phyloP scores from a whole-genome alignment of 1,284 basidiomycete genomes.

The Cronartium ribicola region DNA sequence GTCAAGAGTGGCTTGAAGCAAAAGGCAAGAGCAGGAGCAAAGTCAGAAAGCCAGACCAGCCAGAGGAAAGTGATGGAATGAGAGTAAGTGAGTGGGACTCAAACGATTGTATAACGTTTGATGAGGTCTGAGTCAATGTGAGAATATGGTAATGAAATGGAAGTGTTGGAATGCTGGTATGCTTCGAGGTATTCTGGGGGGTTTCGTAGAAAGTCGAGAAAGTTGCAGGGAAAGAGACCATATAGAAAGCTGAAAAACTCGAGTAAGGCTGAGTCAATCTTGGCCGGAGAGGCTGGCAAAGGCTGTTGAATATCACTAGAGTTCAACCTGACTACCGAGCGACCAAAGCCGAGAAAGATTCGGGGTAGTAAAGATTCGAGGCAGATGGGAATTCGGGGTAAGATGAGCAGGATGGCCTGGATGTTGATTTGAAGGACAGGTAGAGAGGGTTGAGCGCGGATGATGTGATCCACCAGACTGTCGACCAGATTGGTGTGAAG shows the following conservation, averaged over 20 bases:
- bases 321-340: neutral
- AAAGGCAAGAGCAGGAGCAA: neutral
- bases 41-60: neutral
- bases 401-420: conserved; percentile 20
- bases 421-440: conserved; percentile 5
- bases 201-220: conserved; percentile 3
- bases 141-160: neutral
- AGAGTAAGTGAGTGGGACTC: neutral
- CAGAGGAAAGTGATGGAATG: neutral
- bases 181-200: conserved; percentile 3
- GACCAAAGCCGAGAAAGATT: conserved; percentile 10
- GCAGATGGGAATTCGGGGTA: conserved; percentile 1
- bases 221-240: conserved; percentile 26
- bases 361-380: neutral
- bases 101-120: neutral
- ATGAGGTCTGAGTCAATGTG: neutral
- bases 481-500: neutral
- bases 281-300: neutral
- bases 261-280: neutral
- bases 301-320: neutral
- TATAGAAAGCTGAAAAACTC: conserved; percentile 19
- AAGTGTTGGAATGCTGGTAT: neutral
- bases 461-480: neutral
- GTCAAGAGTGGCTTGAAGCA: conserved; percentile 19
- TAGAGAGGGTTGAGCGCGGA: neutral